These are phyloP conservation scores for Laetiporus sulphureus DNA, from an alignment of 1,284 basidiomycete species.

Conservation along the genomic window DNA sequence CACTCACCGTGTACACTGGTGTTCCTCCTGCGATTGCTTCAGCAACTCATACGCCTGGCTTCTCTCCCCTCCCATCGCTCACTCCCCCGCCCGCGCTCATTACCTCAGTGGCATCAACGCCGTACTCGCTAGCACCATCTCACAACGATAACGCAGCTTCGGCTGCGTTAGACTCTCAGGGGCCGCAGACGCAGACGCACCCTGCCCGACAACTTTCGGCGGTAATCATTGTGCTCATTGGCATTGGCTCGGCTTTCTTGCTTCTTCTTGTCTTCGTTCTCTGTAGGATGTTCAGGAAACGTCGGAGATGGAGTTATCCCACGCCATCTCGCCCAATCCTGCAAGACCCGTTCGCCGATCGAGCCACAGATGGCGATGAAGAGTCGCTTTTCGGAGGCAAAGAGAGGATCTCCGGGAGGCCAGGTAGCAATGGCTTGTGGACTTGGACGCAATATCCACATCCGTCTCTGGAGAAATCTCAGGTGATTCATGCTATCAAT, in stretches of 20 bases:
- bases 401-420: constrained; percentile 47
- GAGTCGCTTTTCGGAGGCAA: constrained; percentile 72
- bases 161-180: constrained; percentile 10
- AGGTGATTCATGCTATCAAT: background rate
- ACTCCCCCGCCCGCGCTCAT: constrained; percentile 12
- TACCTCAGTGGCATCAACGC: constrained; percentile 3
- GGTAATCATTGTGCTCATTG: constrained; percentile 47
- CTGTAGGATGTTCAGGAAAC: constrained; percentile 40
- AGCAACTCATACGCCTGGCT: constrained; percentile 12
- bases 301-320: constrained; percentile 42
- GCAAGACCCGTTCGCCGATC: constrained; percentile 41
- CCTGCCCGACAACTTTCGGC: constrained; percentile 30
- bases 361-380: constrained; percentile 34
- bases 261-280: constrained; percentile 48
- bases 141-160: constrained; percentile 7
- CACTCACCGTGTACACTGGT: constrained; percentile 18
- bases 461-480: constrained; percentile 12
- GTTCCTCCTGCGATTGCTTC: constrained; percentile 19
- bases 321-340: constrained; percentile 68
- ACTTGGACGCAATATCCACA: constrained; percentile 57
- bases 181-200: constrained; percentile 13
- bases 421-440: constrained; percentile 38
- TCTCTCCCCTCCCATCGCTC: constrained; percentile 20
- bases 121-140: constrained; percentile 3
- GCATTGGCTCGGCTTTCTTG: constrained; percentile 49